A percentile compares a stretch with the other conserved stretches of the same genome.
Evolutionary conservation across 2,329 filamentous ascomycete genomes (phyloP).

Genomic region (Diaporthe nobilis): DNA sequence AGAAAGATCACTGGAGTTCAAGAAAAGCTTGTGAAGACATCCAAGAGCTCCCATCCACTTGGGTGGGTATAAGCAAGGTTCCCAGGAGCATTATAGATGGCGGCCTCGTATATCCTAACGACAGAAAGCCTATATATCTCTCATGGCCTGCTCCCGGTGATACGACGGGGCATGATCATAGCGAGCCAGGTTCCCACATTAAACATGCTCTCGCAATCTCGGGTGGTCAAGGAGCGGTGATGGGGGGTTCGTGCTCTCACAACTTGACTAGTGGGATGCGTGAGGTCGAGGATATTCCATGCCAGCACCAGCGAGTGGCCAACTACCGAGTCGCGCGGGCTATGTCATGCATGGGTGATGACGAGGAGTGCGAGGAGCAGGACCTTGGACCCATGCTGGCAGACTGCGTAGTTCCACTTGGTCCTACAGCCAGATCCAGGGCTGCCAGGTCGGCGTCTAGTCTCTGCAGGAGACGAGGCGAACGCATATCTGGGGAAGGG

Average conservation of each 20-base stretch:
- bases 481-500: slow-evolving; percentile 22
- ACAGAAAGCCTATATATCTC: slow-evolving; percentile 15
- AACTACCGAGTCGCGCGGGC: slow-evolving; percentile 37
- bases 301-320: slow-evolving; percentile 31
- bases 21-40: not conserved
- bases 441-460: slow-evolving; percentile 10
- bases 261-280: slow-evolving; percentile 11
- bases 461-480: slow-evolving; percentile 2
- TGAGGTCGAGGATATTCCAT: slow-evolving; percentile 32
- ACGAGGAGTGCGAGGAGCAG: not conserved
- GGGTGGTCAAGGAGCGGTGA: slow-evolving; percentile 38
- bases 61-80: not conserved
- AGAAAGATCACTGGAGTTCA: not conserved
- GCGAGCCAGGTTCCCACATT: slow-evolving; percentile 27
- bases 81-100: not conserved
- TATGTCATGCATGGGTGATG: slow-evolving; percentile 8
- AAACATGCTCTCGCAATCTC: slow-evolving; percentile 20
- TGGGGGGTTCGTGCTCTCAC: slow-evolving; percentile 31
- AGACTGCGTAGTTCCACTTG: not conserved
- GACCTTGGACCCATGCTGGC: not conserved
- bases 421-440: slow-evolving; percentile 11
- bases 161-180: slow-evolving; percentile 32
- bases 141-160: not conserved
- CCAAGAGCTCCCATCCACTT: slow-evolving; percentile 8
- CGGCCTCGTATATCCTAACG: not conserved